phyloP scores from a whole-genome alignment of 164 flowering plant genomes.

The Piper longum region DNA sequence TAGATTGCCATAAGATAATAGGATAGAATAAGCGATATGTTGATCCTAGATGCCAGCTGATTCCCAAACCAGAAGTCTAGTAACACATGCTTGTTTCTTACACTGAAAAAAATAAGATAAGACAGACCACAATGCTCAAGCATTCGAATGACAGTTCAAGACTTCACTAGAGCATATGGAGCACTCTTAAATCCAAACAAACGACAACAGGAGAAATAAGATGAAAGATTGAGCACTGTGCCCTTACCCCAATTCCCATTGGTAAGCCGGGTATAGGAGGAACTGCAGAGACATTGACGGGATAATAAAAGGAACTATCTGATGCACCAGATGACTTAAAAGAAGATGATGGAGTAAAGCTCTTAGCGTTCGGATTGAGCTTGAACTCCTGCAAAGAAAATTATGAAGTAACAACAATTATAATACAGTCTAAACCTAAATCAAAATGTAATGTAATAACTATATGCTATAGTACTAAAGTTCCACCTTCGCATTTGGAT shows the following conservation, averaged over 20 bases:
- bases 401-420: slow-evolving; percentile 1
- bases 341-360: slow-evolving; percentile 55
- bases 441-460: not conserved
- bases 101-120: too few relatives aligned
- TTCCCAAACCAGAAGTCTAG: too few relatives aligned
- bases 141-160: too few relatives aligned
- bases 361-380: slow-evolving; percentile 91
- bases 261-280: slow-evolving; percentile 70
- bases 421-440: slow-evolving; percentile 34
- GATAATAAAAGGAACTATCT: slow-evolving; percentile 64
- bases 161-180: too few relatives aligned
- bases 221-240: slow-evolving; percentile 4
- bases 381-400: slow-evolving; percentile 64
- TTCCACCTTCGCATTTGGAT: slow-evolving; percentile 88
- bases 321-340: slow-evolving; percentile 63
- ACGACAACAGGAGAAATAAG: not conserved
- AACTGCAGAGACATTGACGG: slow-evolving; percentile 33
- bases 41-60: too few relatives aligned
- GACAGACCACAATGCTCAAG: too few relatives aligned
- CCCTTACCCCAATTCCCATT: slow-evolving; percentile 60
- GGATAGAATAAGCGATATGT: too few relatives aligned
- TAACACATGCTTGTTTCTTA: too few relatives aligned
- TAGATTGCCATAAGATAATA: too few relatives aligned
- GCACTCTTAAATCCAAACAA: not conserved
- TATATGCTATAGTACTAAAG: not conserved